phyloP scores from a whole-genome alignment of 306 rosid genomes.

The Astragalus membranaceus region DNA sequence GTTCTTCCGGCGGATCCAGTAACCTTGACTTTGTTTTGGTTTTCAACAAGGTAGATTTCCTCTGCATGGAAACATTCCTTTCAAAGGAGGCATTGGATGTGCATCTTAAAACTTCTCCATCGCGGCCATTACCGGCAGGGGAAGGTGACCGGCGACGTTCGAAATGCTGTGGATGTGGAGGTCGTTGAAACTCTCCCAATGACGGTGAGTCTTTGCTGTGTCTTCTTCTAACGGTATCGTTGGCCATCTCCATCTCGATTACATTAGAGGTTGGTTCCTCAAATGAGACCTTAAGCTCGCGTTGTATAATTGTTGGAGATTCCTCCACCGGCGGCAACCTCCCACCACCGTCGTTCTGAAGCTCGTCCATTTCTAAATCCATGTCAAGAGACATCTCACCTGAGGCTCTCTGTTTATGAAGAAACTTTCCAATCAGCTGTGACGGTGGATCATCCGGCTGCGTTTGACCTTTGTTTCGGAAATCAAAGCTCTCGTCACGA shows the following conservation, averaged over 20 bases:
- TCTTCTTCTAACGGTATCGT: constrained; percentile 46
- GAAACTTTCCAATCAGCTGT: constrained; percentile 58
- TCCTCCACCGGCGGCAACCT: constrained; percentile 45
- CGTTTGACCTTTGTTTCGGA: constrained; percentile 1
- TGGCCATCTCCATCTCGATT: neutral
- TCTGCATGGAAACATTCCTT: constrained; percentile 52
- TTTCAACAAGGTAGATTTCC: constrained; percentile 37
- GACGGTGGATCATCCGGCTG: constrained; percentile 69
- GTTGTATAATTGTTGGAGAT: constrained; percentile 34
- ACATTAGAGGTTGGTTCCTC: constrained; percentile 29
- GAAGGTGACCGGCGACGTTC: constrained; percentile 22
- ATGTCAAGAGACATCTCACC: constrained; percentile 70
- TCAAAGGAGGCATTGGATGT: constrained; percentile 61
- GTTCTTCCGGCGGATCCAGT: constrained; percentile 69
- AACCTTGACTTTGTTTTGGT: constrained; percentile 62
- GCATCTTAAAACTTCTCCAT: constrained; percentile 59
- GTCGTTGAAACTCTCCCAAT: constrained; percentile 18
- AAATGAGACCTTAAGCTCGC: constrained; percentile 59
- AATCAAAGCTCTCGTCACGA: constrained; percentile 31
- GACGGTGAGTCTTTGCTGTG: constrained; percentile 31
- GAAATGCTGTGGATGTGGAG: constrained; percentile 23
- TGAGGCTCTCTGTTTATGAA: constrained; percentile 68
- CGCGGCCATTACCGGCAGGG: neutral
- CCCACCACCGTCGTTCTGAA: constrained; percentile 17
- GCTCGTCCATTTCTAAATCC: constrained; percentile 97